Base-by-base conservation (phyloP, 2,329 filamentous ascomycete genomes). In the Periglandula ipomoeae region DNA sequence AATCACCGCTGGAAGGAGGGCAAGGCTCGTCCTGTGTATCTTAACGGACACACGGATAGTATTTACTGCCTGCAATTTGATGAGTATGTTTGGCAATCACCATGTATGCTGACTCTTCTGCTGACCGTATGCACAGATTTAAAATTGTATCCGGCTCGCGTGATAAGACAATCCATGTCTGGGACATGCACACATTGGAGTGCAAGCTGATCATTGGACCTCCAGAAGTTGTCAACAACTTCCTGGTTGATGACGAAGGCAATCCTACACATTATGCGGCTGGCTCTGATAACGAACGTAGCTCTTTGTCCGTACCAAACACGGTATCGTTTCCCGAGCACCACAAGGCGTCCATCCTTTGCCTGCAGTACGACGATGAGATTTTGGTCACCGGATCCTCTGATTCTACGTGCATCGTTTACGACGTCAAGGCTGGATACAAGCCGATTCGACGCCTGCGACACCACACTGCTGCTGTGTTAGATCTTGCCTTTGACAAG, bases 41-140 rank as follows among this genome's bases (percentile, higher is more conserved):
- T 98, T 20, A 89, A 93, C 59, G 93, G 93, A 2, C 93, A 98
- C 64, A 83, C 84, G 23, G 93, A 98, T 65, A 96, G 89, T 56
- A 94, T 98, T 50, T 98, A 98, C 70, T 98, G 93, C 66, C 80
- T 95, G 49, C 93, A 98, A 63, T 98, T 97, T 64, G 93, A 98
- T 65, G 91, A 97, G 84, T 89, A 77, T 58, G 84, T 72, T 27
- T 40, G 22, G 38, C 13, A 11, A 15, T 13, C 22, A 6, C 10
- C 3, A 7, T n/a, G 19, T 13, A 11, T 2, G 23, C 7, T 10
- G 5, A 3, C 19, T n/a, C 27, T 34, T 9, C 47, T 22, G 45
- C 47, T 49, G 35, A 48, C 32, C 58, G 32, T 17, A 13, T n/a
- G 19, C 46, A 22, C 59, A 89, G 85, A 64, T 76, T 86, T 62